A percentile compares a stretch with the other conserved stretches of the same genome.
Evolutionary conservation across 2,329 filamentous ascomycete genomes (phyloP).

Genomic region (Torrubiella hemipterigena): DNA sequence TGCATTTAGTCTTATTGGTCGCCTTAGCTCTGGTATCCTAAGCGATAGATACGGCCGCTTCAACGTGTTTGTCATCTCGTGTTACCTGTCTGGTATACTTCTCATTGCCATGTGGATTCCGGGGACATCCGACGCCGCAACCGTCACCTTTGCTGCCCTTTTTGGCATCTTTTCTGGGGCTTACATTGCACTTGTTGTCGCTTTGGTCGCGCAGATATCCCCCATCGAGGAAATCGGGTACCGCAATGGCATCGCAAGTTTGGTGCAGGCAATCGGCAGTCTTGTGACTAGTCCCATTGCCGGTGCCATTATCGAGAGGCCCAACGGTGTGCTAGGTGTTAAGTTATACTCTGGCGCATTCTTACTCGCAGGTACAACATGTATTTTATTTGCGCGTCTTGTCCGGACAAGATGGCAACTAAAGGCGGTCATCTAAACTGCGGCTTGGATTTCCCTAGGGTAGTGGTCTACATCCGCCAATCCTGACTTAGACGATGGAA

Average conservation of each 20-base stretch:
- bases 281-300: constrained; percentile 46
- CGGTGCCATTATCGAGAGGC: constrained; percentile 27
- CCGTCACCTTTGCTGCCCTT: constrained; percentile 17
- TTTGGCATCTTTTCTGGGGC: constrained; percentile 25
- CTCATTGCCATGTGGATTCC: constrained; percentile 25
- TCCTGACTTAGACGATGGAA: too few relatives aligned
- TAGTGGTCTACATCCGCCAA: too few relatives aligned
- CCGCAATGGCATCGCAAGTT: constrained; percentile 29
- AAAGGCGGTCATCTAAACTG: too few relatives aligned
- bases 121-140: constrained; percentile 11
- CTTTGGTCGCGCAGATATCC: constrained; percentile 34
- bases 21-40: constrained; percentile 10
- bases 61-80: constrained; percentile 27
- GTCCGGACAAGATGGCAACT: too few relatives aligned
- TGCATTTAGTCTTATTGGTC: constrained; percentile 13
- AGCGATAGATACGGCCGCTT: constrained; percentile 15
- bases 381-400: too few relatives aligned
- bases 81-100: constrained; percentile 20
- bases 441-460: too few relatives aligned
- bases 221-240: constrained; percentile 42
- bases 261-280: constrained; percentile 41
- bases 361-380: constrained; percentile 9
- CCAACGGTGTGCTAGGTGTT: constrained; percentile 7
- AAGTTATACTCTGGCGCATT: constrained; percentile 10
- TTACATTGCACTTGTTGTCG: constrained; percentile 17